Evolutionary conservation across 2,329 filamentous ascomycete genomes (phyloP), one percentile per base, ranked within the genome.

Genomic region (Meredithiella fracta): DNA sequence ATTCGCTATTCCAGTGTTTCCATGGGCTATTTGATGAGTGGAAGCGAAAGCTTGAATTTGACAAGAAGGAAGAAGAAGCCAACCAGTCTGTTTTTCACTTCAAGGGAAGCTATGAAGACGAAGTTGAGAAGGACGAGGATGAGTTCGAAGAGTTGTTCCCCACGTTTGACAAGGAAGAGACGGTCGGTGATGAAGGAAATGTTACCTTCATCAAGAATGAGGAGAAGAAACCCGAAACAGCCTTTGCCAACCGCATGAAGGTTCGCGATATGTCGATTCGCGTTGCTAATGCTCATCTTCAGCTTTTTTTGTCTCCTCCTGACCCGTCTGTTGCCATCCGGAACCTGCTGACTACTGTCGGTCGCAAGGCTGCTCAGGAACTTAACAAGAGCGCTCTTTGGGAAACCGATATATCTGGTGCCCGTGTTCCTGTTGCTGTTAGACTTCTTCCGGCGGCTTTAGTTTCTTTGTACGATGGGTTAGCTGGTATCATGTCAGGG

Each of bases 81-180:
- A 86, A 84, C 60, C 80, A 78, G 3, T 89, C 85, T 60, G 68
- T 94, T 40, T 98, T 94, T 67, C 83, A 82, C 20, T 96, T 92
- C 69, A 80, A 81, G 60, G 91, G 90, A 31, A 83, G 81, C 40
- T 71, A 79, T 40, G 85, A 90, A 59, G 83, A 90, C 51, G 80
- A 86, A 60, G 85, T 94, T 56, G 83, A 85, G 62, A 72, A 78
- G 8, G 80, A 88, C 54, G 77, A 83, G 60, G 78, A 84, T 56
- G 86, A 92, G 60, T 83, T 95, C 61, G 76, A 82, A 20, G 77
- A 85, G 60, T 71, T 97, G 5, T 97, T 97, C 70, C 91, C 91
- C 1, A 79, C 77, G 3, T 94, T 81, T 60, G 81, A 86, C 14
- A 74, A 77, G 1, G 74, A 76, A 1, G 66, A 56, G 11, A 23